Conservation (phyloP, 2,329 filamentous ascomycete species). For the Plenodomus biglobosus region DNA sequence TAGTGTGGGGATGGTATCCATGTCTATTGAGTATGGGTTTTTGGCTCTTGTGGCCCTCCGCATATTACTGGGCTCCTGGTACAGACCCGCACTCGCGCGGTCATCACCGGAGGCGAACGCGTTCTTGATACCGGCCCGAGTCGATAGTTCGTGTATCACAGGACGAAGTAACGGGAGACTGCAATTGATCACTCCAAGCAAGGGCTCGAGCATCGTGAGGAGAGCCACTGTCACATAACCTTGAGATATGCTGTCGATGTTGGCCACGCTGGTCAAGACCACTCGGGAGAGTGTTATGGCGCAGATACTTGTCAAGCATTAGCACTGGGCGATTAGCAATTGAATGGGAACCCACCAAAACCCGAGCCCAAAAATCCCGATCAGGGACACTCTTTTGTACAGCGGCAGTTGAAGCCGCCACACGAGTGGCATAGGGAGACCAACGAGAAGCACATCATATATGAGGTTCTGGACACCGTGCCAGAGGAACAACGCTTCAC, state of each 20-base stretch:
- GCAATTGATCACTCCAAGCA: conserved; percentile 1
- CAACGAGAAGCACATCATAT: conserved; percentile 1
- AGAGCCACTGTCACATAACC: not conserved
- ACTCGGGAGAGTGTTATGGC: not conserved
- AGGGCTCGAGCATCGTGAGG: conserved; percentile 2
- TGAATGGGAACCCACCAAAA: not conserved
- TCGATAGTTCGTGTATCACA: not conserved
- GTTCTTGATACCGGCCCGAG: not conserved
- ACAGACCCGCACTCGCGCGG: not conserved
- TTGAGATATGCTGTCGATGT: not conserved
- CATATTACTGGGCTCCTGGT: not conserved
- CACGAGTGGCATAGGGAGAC: conserved; percentile 1
- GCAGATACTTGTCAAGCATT: conserved; percentile 1
- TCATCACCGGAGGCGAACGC: not conserved
- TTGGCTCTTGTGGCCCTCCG: not conserved
- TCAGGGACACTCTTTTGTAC: conserved; percentile 1
- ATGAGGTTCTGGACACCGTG: conserved; percentile 1
- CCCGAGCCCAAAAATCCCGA: conserved; percentile 1
- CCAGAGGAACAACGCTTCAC: not conserved
- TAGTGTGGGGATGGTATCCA: not conserved
- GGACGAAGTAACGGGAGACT: conserved; percentile 1
- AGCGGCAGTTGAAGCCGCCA: conserved; percentile 2
- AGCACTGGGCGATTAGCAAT: not conserved
- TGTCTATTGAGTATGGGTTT: not conserved
- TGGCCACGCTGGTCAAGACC: not conserved